Conservation (phyloP, 202 grass and related monocot genomes). For the Elaeis oleifera region DNA sequence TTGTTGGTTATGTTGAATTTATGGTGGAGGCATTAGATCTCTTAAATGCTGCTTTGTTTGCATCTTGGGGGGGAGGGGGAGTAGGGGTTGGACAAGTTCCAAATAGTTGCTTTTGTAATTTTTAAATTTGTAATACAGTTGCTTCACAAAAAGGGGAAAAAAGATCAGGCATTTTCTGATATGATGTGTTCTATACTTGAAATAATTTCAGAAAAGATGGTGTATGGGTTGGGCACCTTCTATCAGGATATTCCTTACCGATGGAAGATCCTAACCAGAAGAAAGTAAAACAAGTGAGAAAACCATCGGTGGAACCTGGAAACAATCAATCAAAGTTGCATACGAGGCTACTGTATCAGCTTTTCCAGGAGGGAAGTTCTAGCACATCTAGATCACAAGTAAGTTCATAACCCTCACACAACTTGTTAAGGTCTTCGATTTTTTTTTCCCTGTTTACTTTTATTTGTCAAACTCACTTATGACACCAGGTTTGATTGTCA, state of each 20-base stretch:
- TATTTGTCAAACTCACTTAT: too few species aligned
- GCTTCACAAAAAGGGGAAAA: too few species aligned
- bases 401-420: slow-evolving; percentile 13
- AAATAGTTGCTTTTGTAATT: too few species aligned
- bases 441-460: too few species aligned
- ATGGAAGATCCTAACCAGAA: slow-evolving; percentile 52
- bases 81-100: too few species aligned
- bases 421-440: too few species aligned
- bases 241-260: slow-evolving; percentile 76
- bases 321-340: slow-evolving; percentile 77
- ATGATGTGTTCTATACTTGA: neutral
- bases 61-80: too few species aligned
- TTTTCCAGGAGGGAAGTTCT: slow-evolving; percentile 86
- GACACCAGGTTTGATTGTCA: too few species aligned
- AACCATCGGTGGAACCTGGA: slow-evolving; percentile 74
- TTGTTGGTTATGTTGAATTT: too few species aligned
- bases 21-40: too few species aligned
- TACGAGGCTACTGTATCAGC: slow-evolving; percentile 72
- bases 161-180: neutral
- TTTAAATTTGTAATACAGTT: too few species aligned
- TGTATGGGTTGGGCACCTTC: slow-evolving; percentile 85
- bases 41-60: too few species aligned
- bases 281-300: slow-evolving; percentile 31
- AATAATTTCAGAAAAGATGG: slow-evolving; percentile 67
- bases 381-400: slow-evolving; percentile 97